Evolutionary conservation across 2,329 filamentous ascomycete species (phyloP).

Genomic region (Aspergillus cejpii): DNA sequence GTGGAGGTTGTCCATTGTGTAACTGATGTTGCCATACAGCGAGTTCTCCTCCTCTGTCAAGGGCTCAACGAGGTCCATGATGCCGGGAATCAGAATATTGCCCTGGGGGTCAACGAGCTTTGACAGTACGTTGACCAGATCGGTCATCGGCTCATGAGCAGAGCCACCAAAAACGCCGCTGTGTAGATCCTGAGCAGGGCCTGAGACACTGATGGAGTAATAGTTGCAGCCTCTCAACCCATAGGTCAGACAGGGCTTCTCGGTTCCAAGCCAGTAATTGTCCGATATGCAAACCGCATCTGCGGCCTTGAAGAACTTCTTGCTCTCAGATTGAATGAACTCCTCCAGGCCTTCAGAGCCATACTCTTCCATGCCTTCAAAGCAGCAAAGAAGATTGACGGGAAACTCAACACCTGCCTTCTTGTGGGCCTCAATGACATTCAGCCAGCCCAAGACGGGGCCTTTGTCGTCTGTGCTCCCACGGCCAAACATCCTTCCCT

Average conservation of each 20-base stretch:
- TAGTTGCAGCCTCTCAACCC: conserved; percentile 97
- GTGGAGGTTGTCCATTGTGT: conserved; percentile 93
- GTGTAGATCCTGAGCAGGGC: conserved; percentile 88
- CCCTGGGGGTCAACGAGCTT: conserved; percentile 83
- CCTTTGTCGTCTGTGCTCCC: conserved; percentile 98
- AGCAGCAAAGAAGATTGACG: conserved; percentile 98
- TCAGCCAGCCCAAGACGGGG: conserved; percentile 92
- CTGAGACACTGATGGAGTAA: conserved; percentile 85
- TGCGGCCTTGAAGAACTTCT: conserved; percentile 89
- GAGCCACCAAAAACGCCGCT: conserved; percentile 95
- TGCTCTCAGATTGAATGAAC: conserved; percentile 82
- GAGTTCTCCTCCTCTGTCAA: conserved; percentile 77
- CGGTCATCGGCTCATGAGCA: conserved; percentile 97
- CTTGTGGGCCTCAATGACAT: conserved; percentile 95
- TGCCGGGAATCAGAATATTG: conserved; percentile 89
- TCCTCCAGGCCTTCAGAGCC: conserved; percentile 94
- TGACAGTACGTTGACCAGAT: conserved; percentile 73
- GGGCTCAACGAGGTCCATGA: conserved; percentile 87
- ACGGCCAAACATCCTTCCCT: conserved; percentile 92
- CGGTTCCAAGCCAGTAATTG: conserved; percentile 99
- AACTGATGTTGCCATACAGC: conserved; percentile 84
- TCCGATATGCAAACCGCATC: conserved; percentile 98
- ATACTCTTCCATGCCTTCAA: conserved; percentile 99
- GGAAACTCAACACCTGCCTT: conserved; percentile 91
- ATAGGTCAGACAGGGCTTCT: conserved; percentile 97